phyloP scores from a whole-genome alignment of 768 basidiomycete species.

The Pisolithus albus region DNA sequence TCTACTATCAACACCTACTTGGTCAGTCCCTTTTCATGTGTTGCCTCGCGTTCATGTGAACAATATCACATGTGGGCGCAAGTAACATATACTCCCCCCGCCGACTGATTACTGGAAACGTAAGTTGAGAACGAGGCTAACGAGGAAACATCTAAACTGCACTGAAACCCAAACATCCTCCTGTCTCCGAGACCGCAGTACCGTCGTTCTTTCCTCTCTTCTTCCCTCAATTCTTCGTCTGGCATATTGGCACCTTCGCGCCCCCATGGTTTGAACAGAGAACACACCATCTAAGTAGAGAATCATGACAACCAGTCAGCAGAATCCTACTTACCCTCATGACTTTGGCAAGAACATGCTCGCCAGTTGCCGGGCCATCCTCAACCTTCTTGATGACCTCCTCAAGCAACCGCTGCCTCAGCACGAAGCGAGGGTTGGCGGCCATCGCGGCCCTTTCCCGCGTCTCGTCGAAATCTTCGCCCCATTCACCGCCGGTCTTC shows the following conservation, averaged over 20 bases:
- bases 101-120: too few species aligned
- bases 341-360: slow-evolving; percentile 47
- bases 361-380: slow-evolving; percentile 49
- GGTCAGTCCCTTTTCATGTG: too few species aligned
- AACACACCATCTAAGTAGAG: slow-evolving; percentile 68
- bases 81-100: too few species aligned
- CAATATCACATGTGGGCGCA: too few species aligned
- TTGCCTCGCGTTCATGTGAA: too few species aligned
- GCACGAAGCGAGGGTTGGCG: slow-evolving; percentile 85
- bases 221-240: slow-evolving; percentile 46
- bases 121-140: too few species aligned
- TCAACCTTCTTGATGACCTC: slow-evolving; percentile 81
- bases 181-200: slow-evolving; percentile 74
- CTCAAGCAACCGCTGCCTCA: slow-evolving; percentile 94
- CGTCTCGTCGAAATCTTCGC: slow-evolving; percentile 36
- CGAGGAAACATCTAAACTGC: slow-evolving; percentile 51
- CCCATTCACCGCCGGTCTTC: slow-evolving; percentile 36
- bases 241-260: slow-evolving; percentile 52
- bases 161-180: slow-evolving; percentile 83
- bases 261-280: slow-evolving; percentile 85
- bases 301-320: not conserved
- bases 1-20: too few species aligned
- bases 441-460: slow-evolving; percentile 44
- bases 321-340: slow-evolving; percentile 50
- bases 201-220: slow-evolving; percentile 63